Conservation (phyloP, 2,329 filamentous ascomycete species). For the Pseudogymnoascus sp. region DNA sequence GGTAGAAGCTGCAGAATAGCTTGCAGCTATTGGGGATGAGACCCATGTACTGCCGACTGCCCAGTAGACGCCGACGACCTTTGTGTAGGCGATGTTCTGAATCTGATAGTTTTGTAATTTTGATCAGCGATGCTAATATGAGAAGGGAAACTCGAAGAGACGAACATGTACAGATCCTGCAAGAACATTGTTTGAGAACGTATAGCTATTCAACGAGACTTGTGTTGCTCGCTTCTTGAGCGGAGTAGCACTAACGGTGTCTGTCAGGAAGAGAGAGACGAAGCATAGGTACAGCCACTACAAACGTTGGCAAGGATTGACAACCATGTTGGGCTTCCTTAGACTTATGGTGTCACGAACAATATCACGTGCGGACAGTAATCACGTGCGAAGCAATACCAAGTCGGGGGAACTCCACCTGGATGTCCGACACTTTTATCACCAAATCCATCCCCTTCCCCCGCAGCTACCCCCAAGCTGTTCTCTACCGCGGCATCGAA, state of each 20-base stretch:
- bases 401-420: too few species aligned
- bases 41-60: slow-evolving; percentile 21
- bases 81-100: slow-evolving; percentile 23
- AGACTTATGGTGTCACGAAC: too few species aligned
- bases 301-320: background rate
- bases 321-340: background rate
- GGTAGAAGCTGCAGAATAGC: slow-evolving; percentile 17
- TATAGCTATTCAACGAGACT: slow-evolving; percentile 20
- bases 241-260: background rate
- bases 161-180: slow-evolving; percentile 22
- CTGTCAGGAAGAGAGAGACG: background rate
- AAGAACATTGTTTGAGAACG: slow-evolving; percentile 21
- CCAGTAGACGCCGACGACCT: slow-evolving; percentile 21
- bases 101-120: slow-evolving; percentile 14
- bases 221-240: slow-evolving; percentile 18
- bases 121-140: background rate
- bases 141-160: background rate
- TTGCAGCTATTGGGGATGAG: slow-evolving; percentile 16
- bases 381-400: too few species aligned
- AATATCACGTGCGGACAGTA: too few species aligned
- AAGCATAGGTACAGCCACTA: background rate
- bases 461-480: slow-evolving; percentile 37
- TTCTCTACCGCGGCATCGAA: slow-evolving; percentile 39
- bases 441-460: slow-evolving; percentile 31
- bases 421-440: slow-evolving; percentile 41